Conservation (phyloP, 495 filamentous ascomycete genomes). For the Aspergillus olivimuriae region DNA sequence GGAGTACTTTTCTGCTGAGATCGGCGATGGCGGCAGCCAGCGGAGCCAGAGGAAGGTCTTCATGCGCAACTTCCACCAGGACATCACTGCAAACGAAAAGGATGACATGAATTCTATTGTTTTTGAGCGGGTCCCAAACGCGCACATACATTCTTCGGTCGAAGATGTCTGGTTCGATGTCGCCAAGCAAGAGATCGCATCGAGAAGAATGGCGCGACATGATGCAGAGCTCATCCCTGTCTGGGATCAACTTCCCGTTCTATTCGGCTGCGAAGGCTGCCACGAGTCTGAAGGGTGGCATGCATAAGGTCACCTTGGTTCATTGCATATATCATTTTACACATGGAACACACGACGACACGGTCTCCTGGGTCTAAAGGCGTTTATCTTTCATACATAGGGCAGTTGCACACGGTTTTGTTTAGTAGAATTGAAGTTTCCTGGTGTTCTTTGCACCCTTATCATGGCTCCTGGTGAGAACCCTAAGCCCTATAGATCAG, state of each 20-base stretch:
- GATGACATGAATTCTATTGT: slow-evolving; percentile 37
- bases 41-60: slow-evolving; percentile 40
- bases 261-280: slow-evolving; percentile 34
- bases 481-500: too few species aligned
- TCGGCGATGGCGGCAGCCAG: slow-evolving; percentile 38
- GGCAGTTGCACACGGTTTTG: too few species aligned
- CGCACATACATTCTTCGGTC: slow-evolving; percentile 28
- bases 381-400: too few species aligned
- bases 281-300: slow-evolving; percentile 25
- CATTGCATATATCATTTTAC: too few species aligned
- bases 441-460: too few species aligned
- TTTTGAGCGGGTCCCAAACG: slow-evolving; percentile 26
- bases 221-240: slow-evolving; percentile 26
- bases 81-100: slow-evolving; percentile 29
- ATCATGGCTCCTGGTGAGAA: too few species aligned
- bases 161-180: slow-evolving; percentile 41
- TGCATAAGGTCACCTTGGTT: too few species aligned
- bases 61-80: slow-evolving; percentile 40
- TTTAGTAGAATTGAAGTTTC: too few species aligned
- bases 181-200: slow-evolving; percentile 25
- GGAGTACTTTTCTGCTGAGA: slow-evolving; percentile 43
- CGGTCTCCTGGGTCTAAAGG: too few species aligned
- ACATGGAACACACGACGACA: too few species aligned
- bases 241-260: slow-evolving; percentile 29
- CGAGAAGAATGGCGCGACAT: slow-evolving; percentile 27